Evolutionary conservation across 148 eudicot species (phyloP).

Genomic region (Persicaria maculosa): DNA sequence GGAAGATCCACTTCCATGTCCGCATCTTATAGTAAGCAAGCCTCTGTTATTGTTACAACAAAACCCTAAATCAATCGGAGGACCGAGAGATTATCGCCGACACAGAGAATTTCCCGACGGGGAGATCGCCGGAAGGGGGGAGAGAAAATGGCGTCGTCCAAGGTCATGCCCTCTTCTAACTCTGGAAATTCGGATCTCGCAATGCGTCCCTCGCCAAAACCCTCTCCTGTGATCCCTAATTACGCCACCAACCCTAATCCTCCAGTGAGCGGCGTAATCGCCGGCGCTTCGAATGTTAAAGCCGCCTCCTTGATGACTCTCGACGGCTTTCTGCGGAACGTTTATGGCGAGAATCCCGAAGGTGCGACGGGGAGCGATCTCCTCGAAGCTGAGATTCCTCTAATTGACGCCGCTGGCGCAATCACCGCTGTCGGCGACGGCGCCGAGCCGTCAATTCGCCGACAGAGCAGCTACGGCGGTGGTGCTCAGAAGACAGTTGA

Average conservation of each 20-base stretch:
- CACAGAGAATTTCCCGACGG: neutral
- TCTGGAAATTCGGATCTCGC: conserved; percentile 41
- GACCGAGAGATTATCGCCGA: neutral
- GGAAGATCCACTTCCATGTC: no score
- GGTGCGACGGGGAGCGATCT: conserved; percentile 11
- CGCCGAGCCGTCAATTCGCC: conserved; percentile 12
- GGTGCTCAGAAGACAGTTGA: conserved; percentile 41
- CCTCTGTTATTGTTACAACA: no score
- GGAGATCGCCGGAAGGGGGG: conserved; percentile 1
- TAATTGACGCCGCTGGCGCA: conserved; percentile 54
- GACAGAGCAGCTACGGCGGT: conserved; percentile 10
- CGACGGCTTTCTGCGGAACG: conserved; percentile 23
- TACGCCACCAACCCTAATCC: no score
- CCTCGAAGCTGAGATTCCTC: conserved; percentile 37
- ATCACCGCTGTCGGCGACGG: conserved; percentile 33
- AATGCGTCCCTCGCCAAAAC: conserved; percentile 14
- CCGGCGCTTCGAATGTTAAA: neutral
- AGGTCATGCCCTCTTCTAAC: conserved; percentile 39
- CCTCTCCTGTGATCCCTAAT: conserved; percentile 25
- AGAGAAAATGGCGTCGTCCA: conserved; percentile 44
- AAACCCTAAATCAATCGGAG: neutral
- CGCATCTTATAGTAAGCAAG: no score
- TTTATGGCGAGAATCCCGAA: conserved; percentile 12
- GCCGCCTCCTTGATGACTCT: conserved; percentile 15
- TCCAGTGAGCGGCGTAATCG: neutral